These are phyloP conservation scores for Nitzschia palea DNA, from an alignment of 108 stramenopile species.

Conservation along the genomic window DNA sequence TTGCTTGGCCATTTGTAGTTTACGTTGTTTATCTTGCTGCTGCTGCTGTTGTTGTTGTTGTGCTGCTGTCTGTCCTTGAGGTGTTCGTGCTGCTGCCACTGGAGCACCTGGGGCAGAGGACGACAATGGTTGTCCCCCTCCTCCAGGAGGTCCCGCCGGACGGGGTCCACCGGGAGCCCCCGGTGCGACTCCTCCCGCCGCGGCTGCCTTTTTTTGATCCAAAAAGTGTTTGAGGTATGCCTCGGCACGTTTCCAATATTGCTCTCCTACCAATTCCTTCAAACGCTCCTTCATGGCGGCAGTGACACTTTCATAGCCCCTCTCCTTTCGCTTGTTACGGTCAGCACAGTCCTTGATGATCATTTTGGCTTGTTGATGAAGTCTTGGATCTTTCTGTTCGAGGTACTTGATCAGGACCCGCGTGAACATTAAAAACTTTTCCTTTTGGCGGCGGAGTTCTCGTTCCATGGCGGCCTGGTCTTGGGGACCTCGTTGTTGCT, in stretches of 20 bases:
- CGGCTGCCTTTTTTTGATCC: constrained; percentile 38
- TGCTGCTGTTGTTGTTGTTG: constrained; percentile 6
- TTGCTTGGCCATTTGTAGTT: not conserved
- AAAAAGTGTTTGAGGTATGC: constrained; percentile 61
- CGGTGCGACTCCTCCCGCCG: constrained; percentile 16
- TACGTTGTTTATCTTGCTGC: constrained; percentile 4
- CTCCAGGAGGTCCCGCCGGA: not conserved
- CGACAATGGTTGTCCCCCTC: too few relatives aligned
- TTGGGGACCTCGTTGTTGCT: constrained; percentile 3
- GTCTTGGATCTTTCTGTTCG: constrained; percentile 64
- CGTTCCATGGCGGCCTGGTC: constrained; percentile 16
- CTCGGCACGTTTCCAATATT: constrained; percentile 74
- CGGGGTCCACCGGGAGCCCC: too few relatives aligned
- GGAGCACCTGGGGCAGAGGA: too few relatives aligned
- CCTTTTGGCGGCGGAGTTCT: constrained; percentile 65
- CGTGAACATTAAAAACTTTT: constrained; percentile 84
- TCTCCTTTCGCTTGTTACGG: constrained; percentile 70
- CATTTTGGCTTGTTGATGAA: constrained; percentile 67
- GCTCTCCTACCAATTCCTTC: constrained; percentile 59
- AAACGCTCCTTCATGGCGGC: constrained; percentile 58
- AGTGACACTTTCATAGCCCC: constrained; percentile 63
- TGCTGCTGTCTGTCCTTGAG: constrained; percentile 1
- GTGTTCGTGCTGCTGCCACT: not conserved
- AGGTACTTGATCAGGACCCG: constrained; percentile 82
- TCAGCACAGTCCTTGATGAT: constrained; percentile 84